Percentiles rank a stretch among this genome's conserved stretches.
Evolutionary conservation across 371 early-diverging fungal species (phyloP).

Genomic region (Apophysomyces sp.): DNA sequence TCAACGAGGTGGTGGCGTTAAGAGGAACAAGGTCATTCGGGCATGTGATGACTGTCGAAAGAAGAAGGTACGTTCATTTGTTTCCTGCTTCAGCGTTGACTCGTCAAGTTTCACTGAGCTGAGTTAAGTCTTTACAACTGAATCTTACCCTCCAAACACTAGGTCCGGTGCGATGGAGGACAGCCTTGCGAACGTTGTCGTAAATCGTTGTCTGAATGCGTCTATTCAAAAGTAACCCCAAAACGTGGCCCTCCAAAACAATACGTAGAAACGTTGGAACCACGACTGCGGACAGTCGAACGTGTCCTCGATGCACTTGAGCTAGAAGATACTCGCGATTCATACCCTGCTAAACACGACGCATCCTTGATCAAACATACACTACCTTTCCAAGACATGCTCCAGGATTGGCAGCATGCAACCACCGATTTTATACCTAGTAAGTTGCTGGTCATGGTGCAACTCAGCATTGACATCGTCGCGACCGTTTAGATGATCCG

Average conservation of each 20-base stretch:
- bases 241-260: conserved; percentile 45
- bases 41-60: conserved; percentile 55
- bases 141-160: neutral
- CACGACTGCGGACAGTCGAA: conserved; percentile 35
- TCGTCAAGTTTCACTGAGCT: conserved; percentile 41
- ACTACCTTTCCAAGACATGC: neutral
- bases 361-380: neutral
- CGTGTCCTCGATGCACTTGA: conserved; percentile 24
- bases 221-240: conserved; percentile 41
- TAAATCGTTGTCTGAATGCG: conserved; percentile 34
- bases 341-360: neutral
- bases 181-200: conserved; percentile 48
- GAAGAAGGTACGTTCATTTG: conserved; percentile 32
- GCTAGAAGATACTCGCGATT: neutral
- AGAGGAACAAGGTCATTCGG: conserved; percentile 44
- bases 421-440: neutral
- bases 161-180: conserved; percentile 54
- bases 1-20: conserved; percentile 20
- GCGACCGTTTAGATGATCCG: neutral
- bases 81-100: neutral
- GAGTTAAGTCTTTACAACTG: conserved; percentile 8
- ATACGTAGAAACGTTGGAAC: conserved; percentile 46
- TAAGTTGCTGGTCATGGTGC: neutral
- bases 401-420: neutral
- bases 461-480: neutral